Percentiles rank a stretch among this genome's conserved stretches.
Conservation (phyloP, 2,329 filamentous ascomycete species). For the Arthroderma sp. region DNA sequence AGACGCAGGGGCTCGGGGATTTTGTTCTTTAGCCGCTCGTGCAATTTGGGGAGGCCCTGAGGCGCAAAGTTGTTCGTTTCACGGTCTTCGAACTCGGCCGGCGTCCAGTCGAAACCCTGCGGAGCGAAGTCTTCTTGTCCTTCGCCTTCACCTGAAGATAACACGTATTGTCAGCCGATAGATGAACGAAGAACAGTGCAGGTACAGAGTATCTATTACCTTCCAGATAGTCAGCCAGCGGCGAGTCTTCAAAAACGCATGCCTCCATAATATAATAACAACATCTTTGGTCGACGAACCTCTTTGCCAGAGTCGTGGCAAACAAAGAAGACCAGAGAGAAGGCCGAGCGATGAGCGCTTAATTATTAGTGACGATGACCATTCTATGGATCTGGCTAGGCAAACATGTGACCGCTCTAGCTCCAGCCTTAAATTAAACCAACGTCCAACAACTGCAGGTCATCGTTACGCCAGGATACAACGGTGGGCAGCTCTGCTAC, state of each 20-base stretch:
- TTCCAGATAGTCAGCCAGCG: slow-evolving; percentile 79
- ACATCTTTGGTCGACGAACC: neutral
- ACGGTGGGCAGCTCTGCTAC: too few species aligned
- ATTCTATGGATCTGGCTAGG: too few species aligned
- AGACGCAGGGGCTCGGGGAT: slow-evolving; percentile 36
- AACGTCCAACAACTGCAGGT: too few species aligned
- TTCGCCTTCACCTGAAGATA: slow-evolving; percentile 32
- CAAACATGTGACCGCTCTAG: too few species aligned
- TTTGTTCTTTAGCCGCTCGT: slow-evolving; percentile 35
- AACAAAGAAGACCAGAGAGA: too few species aligned
- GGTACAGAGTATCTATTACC: slow-evolving; percentile 38
- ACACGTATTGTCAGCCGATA: neutral
- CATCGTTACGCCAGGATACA: too few species aligned
- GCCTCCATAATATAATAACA: slow-evolving; percentile 55
- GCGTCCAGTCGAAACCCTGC: slow-evolving; percentile 15
- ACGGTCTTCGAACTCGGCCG: slow-evolving; percentile 9
- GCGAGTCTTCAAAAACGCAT: slow-evolving; percentile 73
- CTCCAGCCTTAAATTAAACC: too few species aligned
- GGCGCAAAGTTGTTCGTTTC: slow-evolving; percentile 33
- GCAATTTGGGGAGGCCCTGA: slow-evolving; percentile 36
- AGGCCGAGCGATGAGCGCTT: too few species aligned
- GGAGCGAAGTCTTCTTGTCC: slow-evolving; percentile 27
- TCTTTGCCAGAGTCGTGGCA: too few species aligned
- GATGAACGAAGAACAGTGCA: neutral
- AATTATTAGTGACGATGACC: too few species aligned